Conservation (phyloP, 768 basidiomycete species). For the Psilocybe subaeruginosa region DNA sequence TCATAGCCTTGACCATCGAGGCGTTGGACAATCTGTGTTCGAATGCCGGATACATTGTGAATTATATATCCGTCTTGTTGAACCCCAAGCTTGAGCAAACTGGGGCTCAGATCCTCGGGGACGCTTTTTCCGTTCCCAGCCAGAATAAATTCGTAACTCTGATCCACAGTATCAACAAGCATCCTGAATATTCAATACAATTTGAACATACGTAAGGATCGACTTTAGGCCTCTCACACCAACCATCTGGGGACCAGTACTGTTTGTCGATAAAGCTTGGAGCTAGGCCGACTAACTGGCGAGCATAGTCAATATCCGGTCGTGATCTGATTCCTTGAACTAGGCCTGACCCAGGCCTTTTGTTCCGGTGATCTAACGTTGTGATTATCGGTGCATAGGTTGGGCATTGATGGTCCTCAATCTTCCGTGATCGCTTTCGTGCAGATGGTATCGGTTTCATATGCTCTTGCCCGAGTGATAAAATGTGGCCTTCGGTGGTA, state of each 20-base stretch:
- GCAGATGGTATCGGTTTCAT: conserved; percentile 60
- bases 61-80: conserved; percentile 74
- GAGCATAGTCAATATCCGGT: conserved; percentile 79
- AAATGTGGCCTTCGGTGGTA: conserved; percentile 93
- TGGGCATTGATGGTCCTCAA: conserved; percentile 76
- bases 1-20: conserved; percentile 88
- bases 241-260: conserved; percentile 71
- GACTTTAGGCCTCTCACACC: conserved; percentile 72
- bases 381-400: conserved; percentile 55
- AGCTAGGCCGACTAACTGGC: conserved; percentile 62
- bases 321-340: conserved; percentile 71
- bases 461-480: conserved; percentile 61
- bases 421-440: conserved; percentile 61
- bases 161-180: not conserved
- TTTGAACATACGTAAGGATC: conserved; percentile 64
- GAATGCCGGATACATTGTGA: conserved; percentile 77
- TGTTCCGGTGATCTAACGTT: conserved; percentile 31
- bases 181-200: not conserved
- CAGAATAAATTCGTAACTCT: conserved; percentile 83
- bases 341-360: conserved; percentile 44
- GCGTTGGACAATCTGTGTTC: conserved; percentile 76
- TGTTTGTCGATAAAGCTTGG: conserved; percentile 52
- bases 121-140: conserved; percentile 57
- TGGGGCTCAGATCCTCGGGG: conserved; percentile 73
- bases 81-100: conserved; percentile 61